These are phyloP conservation scores for Suhomyces bribrorum DNA, from an alignment of 1,139 yeast species.

Conservation along the genomic window DNA sequence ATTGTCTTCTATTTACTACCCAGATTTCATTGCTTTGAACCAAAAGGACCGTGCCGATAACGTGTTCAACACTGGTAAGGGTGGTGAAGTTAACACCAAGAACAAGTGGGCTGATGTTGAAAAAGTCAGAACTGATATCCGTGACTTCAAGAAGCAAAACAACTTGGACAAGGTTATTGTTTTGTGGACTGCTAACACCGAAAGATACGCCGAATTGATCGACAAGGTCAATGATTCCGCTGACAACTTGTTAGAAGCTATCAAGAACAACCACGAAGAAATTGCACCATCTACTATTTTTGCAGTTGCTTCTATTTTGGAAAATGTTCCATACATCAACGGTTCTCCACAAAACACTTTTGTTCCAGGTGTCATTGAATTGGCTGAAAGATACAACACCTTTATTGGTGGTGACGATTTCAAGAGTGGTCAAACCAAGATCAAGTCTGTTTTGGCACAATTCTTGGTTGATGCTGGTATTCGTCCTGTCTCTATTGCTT, in stretches of 20 bases:
- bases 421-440: slow-evolving; percentile 94
- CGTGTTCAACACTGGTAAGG: slow-evolving; percentile 59
- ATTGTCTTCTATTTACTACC: slow-evolving; percentile 85
- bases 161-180: slow-evolving; percentile 83
- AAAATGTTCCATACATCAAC: slow-evolving; percentile 84
- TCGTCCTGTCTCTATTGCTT: slow-evolving; percentile 89
- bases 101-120: slow-evolving; percentile 92
- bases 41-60: slow-evolving; percentile 92
- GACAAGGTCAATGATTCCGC: slow-evolving; percentile 87
- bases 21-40: slow-evolving; percentile 94
- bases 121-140: slow-evolving; percentile 79
- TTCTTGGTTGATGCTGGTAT: slow-evolving; percentile 97
- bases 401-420: slow-evolving; percentile 97
- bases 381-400: slow-evolving; percentile 74
- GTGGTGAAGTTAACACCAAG: slow-evolving; percentile 53
- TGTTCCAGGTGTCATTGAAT: slow-evolving; percentile 90
- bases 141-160: slow-evolving; percentile 72
- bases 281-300: slow-evolving; percentile 89
- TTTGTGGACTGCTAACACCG: slow-evolving; percentile 97
- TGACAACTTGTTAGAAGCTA: slow-evolving; percentile 71
- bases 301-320: slow-evolving; percentile 90
- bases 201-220: slow-evolving; percentile 79
- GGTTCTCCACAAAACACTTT: slow-evolving; percentile 98
- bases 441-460: slow-evolving; percentile 93
- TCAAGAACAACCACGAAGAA: slow-evolving; percentile 79